These are phyloP conservation scores for California macrophylla DNA, from an alignment of 441 rosid species.

Conservation along the genomic window DNA sequence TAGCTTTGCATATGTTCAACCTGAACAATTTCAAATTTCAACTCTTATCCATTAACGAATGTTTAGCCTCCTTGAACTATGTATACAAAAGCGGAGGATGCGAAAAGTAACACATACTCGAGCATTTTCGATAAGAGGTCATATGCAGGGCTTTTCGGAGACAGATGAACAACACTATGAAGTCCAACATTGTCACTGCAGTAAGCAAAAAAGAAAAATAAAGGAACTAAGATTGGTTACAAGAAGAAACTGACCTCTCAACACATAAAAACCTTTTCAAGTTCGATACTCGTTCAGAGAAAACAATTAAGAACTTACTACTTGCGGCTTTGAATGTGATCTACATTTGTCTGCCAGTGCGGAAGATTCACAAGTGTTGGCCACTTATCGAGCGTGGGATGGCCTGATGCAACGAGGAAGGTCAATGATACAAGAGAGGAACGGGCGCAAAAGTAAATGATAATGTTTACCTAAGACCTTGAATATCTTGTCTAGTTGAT, in stretches of 20 bases:
- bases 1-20: too few species aligned
- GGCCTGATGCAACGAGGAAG: slow-evolving; percentile 28
- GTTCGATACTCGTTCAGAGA: not conserved
- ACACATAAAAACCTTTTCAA: not conserved
- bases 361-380: slow-evolving; percentile 77
- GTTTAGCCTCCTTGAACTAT: too few species aligned
- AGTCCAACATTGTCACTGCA: slow-evolving; percentile 46
- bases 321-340: slow-evolving; percentile 72
- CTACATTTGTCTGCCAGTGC: slow-evolving; percentile 64
- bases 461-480: slow-evolving; percentile 51
- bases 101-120: slow-evolving; percentile 26
- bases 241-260: not conserved
- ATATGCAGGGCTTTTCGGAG: slow-evolving; percentile 45
- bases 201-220: not conserved
- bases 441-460: not conserved
- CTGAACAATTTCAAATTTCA: too few species aligned
- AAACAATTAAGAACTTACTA: slow-evolving; percentile 22
- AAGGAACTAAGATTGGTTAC: not conserved
- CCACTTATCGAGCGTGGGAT: slow-evolving; percentile 94
- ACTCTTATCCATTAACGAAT: too few species aligned
- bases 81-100: too few species aligned
- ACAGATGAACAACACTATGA: slow-evolving; percentile 56
- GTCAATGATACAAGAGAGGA: slow-evolving; percentile 4
- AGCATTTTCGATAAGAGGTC: slow-evolving; percentile 94
- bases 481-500: slow-evolving; percentile 98